Conservation (phyloP, 805 yeast species). For the Myxozyma udenii region DNA sequence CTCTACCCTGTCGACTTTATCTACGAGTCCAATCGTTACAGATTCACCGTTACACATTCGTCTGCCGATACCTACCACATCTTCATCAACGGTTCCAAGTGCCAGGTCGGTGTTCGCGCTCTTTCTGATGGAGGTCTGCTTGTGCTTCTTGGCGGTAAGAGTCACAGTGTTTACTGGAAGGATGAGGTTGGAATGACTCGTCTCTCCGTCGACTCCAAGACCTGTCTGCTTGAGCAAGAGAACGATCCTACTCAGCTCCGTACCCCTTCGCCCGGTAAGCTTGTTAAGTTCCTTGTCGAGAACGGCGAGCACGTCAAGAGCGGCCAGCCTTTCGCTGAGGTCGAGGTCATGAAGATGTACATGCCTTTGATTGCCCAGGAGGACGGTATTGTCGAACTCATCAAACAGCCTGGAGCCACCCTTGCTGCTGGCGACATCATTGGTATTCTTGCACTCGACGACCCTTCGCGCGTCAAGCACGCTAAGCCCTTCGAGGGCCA, state of each 20-base stretch:
- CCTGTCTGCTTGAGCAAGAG: slow-evolving; percentile 90
- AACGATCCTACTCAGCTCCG: slow-evolving; percentile 98
- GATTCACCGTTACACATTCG: slow-evolving; percentile 93
- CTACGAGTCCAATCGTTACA: slow-evolving; percentile 88
- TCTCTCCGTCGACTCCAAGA: slow-evolving; percentile 89
- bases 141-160: slow-evolving; percentile 82
- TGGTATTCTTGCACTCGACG: slow-evolving; percentile 91
- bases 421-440: slow-evolving; percentile 94
- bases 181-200: slow-evolving; percentile 96
- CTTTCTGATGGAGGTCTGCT: slow-evolving; percentile 93
- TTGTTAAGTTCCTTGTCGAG: slow-evolving; percentile 89
- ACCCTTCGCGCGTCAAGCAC: slow-evolving; percentile 94
- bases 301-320: slow-evolving; percentile 88
- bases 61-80: slow-evolving; percentile 80
- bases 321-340: slow-evolving; percentile 96
- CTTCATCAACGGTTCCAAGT: slow-evolving; percentile 89
- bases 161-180: slow-evolving; percentile 95
- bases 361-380: slow-evolving; percentile 96
- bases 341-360: slow-evolving; percentile 99
- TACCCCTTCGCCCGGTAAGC: slow-evolving; percentile 98
- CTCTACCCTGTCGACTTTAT: slow-evolving; percentile 92
- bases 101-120: slow-evolving; percentile 81
- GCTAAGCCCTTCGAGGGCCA: slow-evolving; percentile 95
- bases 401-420: slow-evolving; percentile 98
- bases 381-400: slow-evolving; percentile 84